Base-by-base conservation (phyloP, 1,284 basidiomycete species). In the Pterulicium gracile region DNA sequence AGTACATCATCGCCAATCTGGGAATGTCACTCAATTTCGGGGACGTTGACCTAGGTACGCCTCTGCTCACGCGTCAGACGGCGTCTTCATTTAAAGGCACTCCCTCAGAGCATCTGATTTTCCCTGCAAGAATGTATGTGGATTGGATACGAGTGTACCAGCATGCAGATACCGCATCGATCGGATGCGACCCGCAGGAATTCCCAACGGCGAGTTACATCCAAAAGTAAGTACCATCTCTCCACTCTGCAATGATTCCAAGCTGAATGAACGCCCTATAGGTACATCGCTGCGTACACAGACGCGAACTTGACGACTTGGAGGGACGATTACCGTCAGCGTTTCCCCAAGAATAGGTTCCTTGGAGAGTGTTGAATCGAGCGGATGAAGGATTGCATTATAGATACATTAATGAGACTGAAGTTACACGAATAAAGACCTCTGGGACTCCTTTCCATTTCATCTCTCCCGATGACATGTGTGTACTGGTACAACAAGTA, bases 101-200 rank as follows among this genome's bases (percentile, higher is more conserved):
- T 43, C 5, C 13, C 23, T 19, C 19, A 19, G 19, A 41, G 18
- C 39, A 43, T 24, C 42, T 43, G 5, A n/a, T 7, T 24, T 22
- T n/a, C 7, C 22, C 10, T 23, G 61, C 69, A 1, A 71, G 66
- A 4, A 83, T 93, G 83, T 65, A 67, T 20, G 66, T 95, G 46
- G 90, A 96, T 57, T 95, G 81, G 63, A 75, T 94, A 39, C 75
- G 91, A 4, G 81, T 94, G 2, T 92, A 91, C 59, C 88, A 89
- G 56, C 73, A 77, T 12, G 70, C 75, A 50, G 62, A 76, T 46
- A 59, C 71, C 5, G 74, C 81, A 46, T 88, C 87, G 58, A 70
- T 90, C 27, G 88, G 90, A 1, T 95, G 92, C 58, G 85, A 92
- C 57, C 91, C 91, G 1, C 60, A 66, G 18, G 74, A 77, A 44